Evolutionary conservation across 306 rosid genomes (phyloP), one percentile per base, ranked within the genome.

Genomic region (Casuarina glauca): DNA sequence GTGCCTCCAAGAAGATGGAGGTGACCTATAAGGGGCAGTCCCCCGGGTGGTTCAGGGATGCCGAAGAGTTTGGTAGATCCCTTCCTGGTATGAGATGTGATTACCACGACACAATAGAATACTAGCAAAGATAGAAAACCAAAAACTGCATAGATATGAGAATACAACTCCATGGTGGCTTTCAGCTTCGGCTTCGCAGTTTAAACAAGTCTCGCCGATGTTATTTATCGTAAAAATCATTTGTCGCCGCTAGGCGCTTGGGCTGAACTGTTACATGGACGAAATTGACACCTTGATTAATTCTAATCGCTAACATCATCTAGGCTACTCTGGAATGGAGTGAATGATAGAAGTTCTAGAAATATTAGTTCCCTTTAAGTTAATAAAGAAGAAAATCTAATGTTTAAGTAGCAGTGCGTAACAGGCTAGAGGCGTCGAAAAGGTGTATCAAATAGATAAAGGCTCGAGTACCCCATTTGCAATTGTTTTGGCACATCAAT

Each of bases 11-110:
- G 78, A 72, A 82, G 87, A 78, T 82, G 82, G 35, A 87, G 85
- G 35, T 87, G 91, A 0, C 91, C 90, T 67, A 87, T 80, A n/a
- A 87, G 4, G 43, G 90, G 90, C 41, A 84, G 80, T 15, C 76
- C 83, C 49, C 78, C 86, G 5, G 5, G 3, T 13, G 85, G 76
- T 57, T 87, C 80, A 0, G 88, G 90, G 19, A 45, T 20, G 16
- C 48, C 6, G 3, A 42, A 16, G 15, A 3, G 7, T 11, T 66
- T 66, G 71, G 7, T 3, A 5, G 6, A 39, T 3, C 35, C 11
- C 35, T 66, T 66, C 7, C 17, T 66, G 35, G 9, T 17, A 1
- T 15, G 11, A 16, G 35, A 41, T 41, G 35, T 15, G 17, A 66
- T 6, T 17, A 17, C 42, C 4, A 66, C 17, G 49, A 66, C 12